phyloP scores from a whole-genome alignment of 1,284 basidiomycete genomes.

The Trametes versicolor region DNA sequence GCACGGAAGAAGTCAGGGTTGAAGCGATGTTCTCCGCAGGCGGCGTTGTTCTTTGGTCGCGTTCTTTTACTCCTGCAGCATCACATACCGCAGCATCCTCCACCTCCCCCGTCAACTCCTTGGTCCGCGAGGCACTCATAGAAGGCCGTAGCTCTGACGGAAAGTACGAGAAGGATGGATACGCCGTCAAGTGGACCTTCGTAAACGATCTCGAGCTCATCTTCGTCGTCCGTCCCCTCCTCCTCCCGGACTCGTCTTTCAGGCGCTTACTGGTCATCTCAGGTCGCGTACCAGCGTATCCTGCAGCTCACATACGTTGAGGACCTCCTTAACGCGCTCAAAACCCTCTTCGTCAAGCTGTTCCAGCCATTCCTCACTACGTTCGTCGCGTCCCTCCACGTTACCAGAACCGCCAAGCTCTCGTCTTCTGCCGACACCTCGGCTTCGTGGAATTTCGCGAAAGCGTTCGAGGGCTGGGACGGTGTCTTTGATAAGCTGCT shows the following conservation, averaged over 20 bases:
- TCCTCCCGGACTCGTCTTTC: conserved; percentile 15
- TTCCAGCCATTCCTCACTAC: conserved; percentile 85
- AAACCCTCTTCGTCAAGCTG: conserved; percentile 85
- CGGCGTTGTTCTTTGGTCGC: conserved; percentile 92
- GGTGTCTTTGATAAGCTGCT: conserved; percentile 82
- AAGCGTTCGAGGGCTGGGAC: conserved; percentile 87
- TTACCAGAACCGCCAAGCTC: conserved; percentile 57
- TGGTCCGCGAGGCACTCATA: conserved; percentile 91
- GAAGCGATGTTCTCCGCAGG: conserved; percentile 56
- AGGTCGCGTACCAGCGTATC: conserved; percentile 98
- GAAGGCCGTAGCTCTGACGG: conserved; percentile 83
- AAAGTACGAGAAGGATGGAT: conserved; percentile 91
- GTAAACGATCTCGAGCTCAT: conserved; percentile 94
- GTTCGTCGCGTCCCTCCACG: conserved; percentile 84
- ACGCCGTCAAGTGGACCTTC: conserved; percentile 92
- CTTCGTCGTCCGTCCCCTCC: conserved; percentile 78
- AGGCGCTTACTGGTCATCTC: conserved; percentile 16
- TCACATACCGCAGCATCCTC: conserved; percentile 77
- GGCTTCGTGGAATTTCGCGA: conserved; percentile 71
- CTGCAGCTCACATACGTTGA: conserved; percentile 96
- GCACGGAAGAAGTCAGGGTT: conserved; percentile 1
- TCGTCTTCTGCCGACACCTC: conserved; percentile 48
- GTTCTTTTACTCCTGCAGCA: conserved; percentile 90
- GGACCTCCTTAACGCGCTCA: conserved; percentile 83
- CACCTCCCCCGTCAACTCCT: conserved; percentile 88